Percentiles rank a stretch among this genome's conserved stretches.
phyloP scores from a whole-genome alignment of 2,329 filamentous ascomycete genomes.

The Sclerotinia trifoliorum region DNA sequence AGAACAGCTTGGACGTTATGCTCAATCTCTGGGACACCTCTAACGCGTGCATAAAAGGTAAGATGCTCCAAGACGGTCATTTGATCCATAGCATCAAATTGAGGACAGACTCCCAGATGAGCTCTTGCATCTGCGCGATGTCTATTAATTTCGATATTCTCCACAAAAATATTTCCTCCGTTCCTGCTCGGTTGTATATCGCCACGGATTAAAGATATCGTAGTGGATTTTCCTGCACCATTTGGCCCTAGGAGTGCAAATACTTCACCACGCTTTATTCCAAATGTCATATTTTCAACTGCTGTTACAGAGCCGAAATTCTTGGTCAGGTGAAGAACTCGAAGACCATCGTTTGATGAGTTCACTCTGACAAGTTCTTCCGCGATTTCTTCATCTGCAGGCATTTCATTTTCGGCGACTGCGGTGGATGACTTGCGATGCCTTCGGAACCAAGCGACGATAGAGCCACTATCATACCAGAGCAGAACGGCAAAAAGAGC shows the following conservation, averaged over 20 bases:
- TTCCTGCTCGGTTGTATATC: conserved; percentile 69
- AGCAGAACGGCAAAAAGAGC: conserved; percentile 71
- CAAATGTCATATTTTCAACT: conserved; percentile 86
- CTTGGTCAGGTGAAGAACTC: conserved; percentile 79
- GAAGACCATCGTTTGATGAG: conserved; percentile 53
- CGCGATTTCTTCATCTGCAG: conserved; percentile 53
- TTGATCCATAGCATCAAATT: conserved; percentile 81
- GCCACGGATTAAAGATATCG: conserved; percentile 85
- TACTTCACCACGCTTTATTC: conserved; percentile 74
- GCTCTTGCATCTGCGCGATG: conserved; percentile 70
- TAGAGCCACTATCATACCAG: conserved; percentile 76
- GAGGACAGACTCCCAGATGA: conserved; percentile 87
- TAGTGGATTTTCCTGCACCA: conserved; percentile 87
- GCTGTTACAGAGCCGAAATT: conserved; percentile 72
- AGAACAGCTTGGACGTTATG: conserved; percentile 78
- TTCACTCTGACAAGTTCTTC: conserved; percentile 64
- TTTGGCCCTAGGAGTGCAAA: conserved; percentile 90
- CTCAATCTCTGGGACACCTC: conserved; percentile 72
- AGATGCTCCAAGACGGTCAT: conserved; percentile 90
- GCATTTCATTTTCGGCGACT: conserved; percentile 18
- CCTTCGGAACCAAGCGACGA: conserved; percentile 53
- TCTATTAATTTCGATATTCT: conserved; percentile 71
- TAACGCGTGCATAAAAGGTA: conserved; percentile 79
- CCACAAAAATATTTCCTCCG: conserved; percentile 78
- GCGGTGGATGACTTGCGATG: conserved; percentile 29